Evolutionary conservation across 441 rosid genomes (phyloP).

Genomic region (Melastoma candidum): DNA sequence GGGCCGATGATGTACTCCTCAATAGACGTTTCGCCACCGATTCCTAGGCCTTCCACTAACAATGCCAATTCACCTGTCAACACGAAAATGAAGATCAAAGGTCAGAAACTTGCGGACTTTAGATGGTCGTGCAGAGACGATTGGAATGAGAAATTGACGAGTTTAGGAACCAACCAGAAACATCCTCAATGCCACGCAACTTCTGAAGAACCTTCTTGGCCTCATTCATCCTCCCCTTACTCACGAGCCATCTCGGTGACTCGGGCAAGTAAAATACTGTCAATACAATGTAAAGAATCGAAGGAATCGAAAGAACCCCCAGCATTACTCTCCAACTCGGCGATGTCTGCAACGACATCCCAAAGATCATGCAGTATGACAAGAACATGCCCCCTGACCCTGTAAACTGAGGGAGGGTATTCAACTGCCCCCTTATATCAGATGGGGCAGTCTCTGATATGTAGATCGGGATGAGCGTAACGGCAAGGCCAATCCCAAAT

Average conservation of each 20-base stretch:
- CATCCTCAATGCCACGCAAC: slow-evolving; percentile 6
- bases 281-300: slow-evolving; percentile 1
- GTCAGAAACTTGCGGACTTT: neutral
- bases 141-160: neutral
- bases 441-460: slow-evolving; percentile 8
- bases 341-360: slow-evolving; percentile 4
- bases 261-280: slow-evolving; percentile 2
- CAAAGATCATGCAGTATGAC: slow-evolving; percentile 5
- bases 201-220: slow-evolving; percentile 7
- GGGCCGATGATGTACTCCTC: slow-evolving; percentile 9
- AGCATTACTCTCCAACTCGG: slow-evolving; percentile 9
- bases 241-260: slow-evolving; percentile 8
- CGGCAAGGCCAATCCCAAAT: slow-evolving; percentile 8
- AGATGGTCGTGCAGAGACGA: neutral
- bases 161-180: slow-evolving; percentile 3
- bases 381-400: neutral
- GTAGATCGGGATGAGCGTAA: slow-evolving; percentile 4
- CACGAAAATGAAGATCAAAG: slow-evolving; percentile 1
- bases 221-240: slow-evolving; percentile 6
- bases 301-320: slow-evolving; percentile 5
- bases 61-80: slow-evolving; percentile 5
- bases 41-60: slow-evolving; percentile 8
- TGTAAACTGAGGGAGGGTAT: slow-evolving; percentile 6
- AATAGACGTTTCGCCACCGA: slow-evolving; percentile 8
- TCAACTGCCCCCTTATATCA: slow-evolving; percentile 3